Conservation (phyloP, 768 basidiomycete species). For the Lentinula boryana region DNA sequence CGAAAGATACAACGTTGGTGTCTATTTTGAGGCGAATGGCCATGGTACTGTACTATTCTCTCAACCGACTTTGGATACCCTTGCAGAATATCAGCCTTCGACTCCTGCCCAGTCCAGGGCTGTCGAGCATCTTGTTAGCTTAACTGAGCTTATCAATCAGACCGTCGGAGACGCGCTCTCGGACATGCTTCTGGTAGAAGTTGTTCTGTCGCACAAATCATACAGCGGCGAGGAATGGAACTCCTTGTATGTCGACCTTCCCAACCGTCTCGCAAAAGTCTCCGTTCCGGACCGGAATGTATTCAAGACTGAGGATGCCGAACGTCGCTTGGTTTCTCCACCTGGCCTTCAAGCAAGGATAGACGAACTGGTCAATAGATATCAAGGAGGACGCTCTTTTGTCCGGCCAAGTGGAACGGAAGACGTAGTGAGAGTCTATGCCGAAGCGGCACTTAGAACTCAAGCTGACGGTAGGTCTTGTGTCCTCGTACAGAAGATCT, state of each 20-base stretch:
- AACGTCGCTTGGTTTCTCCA: constrained; percentile 80
- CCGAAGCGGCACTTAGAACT: constrained; percentile 71
- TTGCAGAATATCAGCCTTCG: constrained; percentile 62
- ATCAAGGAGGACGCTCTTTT: constrained; percentile 84
- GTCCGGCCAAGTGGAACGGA: constrained; percentile 97
- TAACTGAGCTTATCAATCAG: constrained; percentile 90
- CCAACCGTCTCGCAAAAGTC: constrained; percentile 93
- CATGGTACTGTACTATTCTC: constrained; percentile 98
- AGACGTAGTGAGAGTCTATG: constrained; percentile 96
- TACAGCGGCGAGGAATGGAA: constrained; percentile 89
- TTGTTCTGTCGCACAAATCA: constrained; percentile 82
- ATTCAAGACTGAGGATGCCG: constrained; percentile 92
- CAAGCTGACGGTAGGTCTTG: constrained; percentile 75
- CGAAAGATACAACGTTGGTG: constrained; percentile 89
- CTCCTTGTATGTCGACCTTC: constrained; percentile 85
- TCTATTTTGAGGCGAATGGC: constrained; percentile 99
- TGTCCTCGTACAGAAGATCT: constrained; percentile 1
- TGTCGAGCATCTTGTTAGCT: constrained; percentile 66
- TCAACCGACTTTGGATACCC: constrained; percentile 52
- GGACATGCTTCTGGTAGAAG: constrained; percentile 93
- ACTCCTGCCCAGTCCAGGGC: constrained; percentile 82
- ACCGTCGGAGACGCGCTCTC: constrained; percentile 97
- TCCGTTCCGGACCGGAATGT: constrained; percentile 73
- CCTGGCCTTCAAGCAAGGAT: constrained; percentile 75
- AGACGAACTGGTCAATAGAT: constrained; percentile 72